Percentiles rank a stretch among this genome's conserved stretches.
phyloP scores from a whole-genome alignment of 2,329 filamentous ascomycete genomes.

The Fusarium coffeatum region DNA sequence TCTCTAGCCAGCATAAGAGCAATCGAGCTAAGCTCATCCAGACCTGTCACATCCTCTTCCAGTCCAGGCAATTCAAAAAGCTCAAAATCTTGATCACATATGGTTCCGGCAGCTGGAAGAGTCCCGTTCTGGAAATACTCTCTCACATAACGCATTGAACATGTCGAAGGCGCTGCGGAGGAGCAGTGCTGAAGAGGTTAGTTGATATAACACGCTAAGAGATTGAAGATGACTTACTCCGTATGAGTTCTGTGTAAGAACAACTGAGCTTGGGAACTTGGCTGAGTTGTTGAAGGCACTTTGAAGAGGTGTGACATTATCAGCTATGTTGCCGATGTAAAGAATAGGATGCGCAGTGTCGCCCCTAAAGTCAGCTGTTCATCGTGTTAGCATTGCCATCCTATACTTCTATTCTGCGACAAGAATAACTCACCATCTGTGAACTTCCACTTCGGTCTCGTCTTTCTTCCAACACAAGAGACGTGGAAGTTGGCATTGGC shows the following conservation, averaged over 20 bases:
- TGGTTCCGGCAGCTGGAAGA: slow-evolving; percentile 57
- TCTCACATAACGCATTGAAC: slow-evolving; percentile 56
- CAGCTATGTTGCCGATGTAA: slow-evolving; percentile 58
- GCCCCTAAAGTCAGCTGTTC: slow-evolving; percentile 47
- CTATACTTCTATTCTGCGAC: no score
- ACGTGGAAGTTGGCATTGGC: slow-evolving; percentile 56
- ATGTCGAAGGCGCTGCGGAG: slow-evolving; percentile 57
- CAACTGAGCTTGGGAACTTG: slow-evolving; percentile 58
- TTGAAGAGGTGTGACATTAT: slow-evolving; percentile 61
- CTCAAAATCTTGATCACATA: slow-evolving; percentile 59
- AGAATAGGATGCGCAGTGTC: slow-evolving; percentile 59
- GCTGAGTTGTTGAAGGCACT: slow-evolving; percentile 59
- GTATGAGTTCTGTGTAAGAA: slow-evolving; percentile 63
- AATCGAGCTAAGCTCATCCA: slow-evolving; percentile 38
- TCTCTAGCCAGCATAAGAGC: slow-evolving; percentile 31
- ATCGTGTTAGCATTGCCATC: slow-evolving; percentile 3
- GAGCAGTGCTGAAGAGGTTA: slow-evolving; percentile 59
- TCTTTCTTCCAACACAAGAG: slow-evolving; percentile 53
- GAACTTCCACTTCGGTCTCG: slow-evolving; percentile 56
- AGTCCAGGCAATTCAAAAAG: slow-evolving; percentile 54
- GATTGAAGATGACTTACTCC: slow-evolving; percentile 54
- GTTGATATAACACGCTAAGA: not conserved
- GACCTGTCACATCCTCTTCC: slow-evolving; percentile 6
- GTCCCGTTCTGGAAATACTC: slow-evolving; percentile 60
- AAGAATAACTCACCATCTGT: slow-evolving; percentile 42